phyloP scores from a whole-genome alignment of 306 rosid genomes.

The cucumber (Cucumis sativus) region DNA sequence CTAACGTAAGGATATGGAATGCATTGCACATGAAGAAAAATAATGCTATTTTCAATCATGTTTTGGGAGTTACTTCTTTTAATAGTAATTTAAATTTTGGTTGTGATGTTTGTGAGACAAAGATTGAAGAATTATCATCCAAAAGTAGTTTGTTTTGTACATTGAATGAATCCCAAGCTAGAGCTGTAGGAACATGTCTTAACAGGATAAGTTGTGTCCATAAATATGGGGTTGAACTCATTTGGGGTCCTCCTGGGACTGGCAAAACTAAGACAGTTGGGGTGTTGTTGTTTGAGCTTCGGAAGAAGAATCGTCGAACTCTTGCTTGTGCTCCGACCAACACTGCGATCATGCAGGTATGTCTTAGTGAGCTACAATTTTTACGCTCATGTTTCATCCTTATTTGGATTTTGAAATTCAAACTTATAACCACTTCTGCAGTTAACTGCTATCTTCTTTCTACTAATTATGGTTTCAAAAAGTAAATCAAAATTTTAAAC shows the following conservation, averaged over 20 bases:
- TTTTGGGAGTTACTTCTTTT: constrained; percentile 19
- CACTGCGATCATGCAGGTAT: constrained; percentile 43
- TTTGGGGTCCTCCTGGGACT: constrained; percentile 84
- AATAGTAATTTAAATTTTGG: too few species aligned
- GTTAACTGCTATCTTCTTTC: too few species aligned
- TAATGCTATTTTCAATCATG: constrained; percentile 15
- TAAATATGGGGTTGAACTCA: constrained; percentile 37
- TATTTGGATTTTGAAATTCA: too few species aligned
- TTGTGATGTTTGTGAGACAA: not conserved
- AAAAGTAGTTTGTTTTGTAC: constrained; percentile 4
- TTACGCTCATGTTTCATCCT: too few species aligned
- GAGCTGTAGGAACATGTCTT: constrained; percentile 40
- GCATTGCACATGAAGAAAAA: constrained; percentile 16
- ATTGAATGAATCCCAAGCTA: constrained; percentile 42
- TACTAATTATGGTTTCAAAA: too few species aligned
- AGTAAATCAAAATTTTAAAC: too few species aligned
- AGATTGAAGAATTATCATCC: not conserved
- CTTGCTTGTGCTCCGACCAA: constrained; percentile 80
- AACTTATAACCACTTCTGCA: too few species aligned
- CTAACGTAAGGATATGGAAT: constrained; percentile 41
- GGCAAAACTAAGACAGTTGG: constrained; percentile 61
- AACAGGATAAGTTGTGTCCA: constrained; percentile 17
- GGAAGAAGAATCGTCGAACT: constrained; percentile 28
- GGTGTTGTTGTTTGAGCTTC: constrained; percentile 30
- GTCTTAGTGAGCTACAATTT: too few species aligned